Evolutionary conservation across 1,139 yeast species (phyloP).

Genomic region (Geotrichum histeridarum): DNA sequence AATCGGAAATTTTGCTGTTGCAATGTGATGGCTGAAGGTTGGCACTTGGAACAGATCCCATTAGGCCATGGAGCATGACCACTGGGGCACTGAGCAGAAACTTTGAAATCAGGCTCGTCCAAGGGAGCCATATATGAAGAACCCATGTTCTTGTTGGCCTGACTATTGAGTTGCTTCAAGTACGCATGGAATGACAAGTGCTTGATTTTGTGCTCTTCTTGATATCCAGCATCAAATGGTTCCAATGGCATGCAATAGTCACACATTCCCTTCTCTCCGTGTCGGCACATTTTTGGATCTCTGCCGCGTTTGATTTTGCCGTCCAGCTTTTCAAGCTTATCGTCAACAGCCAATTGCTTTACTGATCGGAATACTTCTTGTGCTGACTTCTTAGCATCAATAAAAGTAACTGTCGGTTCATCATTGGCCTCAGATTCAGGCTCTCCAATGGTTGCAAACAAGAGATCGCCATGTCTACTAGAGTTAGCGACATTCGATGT

Average conservation of each 20-base stretch:
- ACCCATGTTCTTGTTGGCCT: conserved; percentile 57
- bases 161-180: conserved; percentile 65
- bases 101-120: conserved; percentile 62
- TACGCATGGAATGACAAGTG: conserved; percentile 86
- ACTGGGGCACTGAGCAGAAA: conserved; percentile 58
- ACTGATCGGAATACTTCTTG: conserved; percentile 27
- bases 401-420: conserved; percentile 21
- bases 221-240: conserved; percentile 84
- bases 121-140: conserved; percentile 79
- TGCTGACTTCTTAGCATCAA: conserved; percentile 17
- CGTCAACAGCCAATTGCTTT: conserved; percentile 54
- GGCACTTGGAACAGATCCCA: conserved; percentile 96
- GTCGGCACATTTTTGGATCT: conserved; percentile 64
- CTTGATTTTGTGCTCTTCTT: conserved; percentile 71
- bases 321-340: conserved; percentile 55
- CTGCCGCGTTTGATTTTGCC: conserved; percentile 69
- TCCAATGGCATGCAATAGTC: conserved; percentile 94
- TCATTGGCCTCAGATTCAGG: conserved; percentile 18
- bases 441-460: conserved; percentile 51
- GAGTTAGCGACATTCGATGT: conserved; percentile 5
- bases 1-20: conserved; percentile 87
- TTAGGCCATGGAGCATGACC: conserved; percentile 93
- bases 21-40: conserved; percentile 89
- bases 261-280: conserved; percentile 94
- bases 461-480: conserved; percentile 70